Percentiles rank a stretch among this genome's conserved stretches.
Evolutionary conservation across 176 grass and related monocot species (phyloP).

Genomic region (Stipa capillata): DNA sequence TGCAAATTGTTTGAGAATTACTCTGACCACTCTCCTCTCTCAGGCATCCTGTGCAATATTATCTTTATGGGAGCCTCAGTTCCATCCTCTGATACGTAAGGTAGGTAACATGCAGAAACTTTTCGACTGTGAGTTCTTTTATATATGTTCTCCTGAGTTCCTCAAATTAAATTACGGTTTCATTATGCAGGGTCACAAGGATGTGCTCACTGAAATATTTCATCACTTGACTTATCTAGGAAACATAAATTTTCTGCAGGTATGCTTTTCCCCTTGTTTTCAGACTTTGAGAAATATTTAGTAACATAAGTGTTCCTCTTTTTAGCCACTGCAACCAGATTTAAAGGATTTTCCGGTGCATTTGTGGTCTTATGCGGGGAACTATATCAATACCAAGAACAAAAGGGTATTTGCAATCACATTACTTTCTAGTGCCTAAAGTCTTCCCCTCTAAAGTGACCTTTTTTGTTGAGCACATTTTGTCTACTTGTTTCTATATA

Average conservation of each 20-base stretch:
- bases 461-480: not conserved
- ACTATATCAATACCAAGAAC: not conserved
- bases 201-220: not conserved
- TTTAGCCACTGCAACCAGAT: not conserved
- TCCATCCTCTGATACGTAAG: conserved; percentile 12
- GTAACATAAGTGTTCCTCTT: not conserved
- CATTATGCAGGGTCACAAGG: not conserved
- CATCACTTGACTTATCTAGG: not conserved
- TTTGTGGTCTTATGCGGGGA: not conserved
- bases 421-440: not conserved
- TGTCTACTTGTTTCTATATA: too few species aligned
- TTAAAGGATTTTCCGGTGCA: not conserved
- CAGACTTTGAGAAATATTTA: not conserved
- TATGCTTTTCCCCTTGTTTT: not conserved
- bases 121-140: not conserved
- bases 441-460: too few species aligned
- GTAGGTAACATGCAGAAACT: not conserved
- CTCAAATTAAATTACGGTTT: not conserved
- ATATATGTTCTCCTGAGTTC: not conserved
- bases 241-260: not conserved
- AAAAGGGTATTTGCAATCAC: not conserved
- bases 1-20: not conserved
- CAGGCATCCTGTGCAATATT: not conserved
- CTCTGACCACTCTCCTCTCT: not conserved
- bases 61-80: not conserved